Evolutionary conservation across 2,329 filamentous ascomycete genomes (phyloP), one percentile per base, ranked within the genome.

Genomic region (Ramichloridium luteum): DNA sequence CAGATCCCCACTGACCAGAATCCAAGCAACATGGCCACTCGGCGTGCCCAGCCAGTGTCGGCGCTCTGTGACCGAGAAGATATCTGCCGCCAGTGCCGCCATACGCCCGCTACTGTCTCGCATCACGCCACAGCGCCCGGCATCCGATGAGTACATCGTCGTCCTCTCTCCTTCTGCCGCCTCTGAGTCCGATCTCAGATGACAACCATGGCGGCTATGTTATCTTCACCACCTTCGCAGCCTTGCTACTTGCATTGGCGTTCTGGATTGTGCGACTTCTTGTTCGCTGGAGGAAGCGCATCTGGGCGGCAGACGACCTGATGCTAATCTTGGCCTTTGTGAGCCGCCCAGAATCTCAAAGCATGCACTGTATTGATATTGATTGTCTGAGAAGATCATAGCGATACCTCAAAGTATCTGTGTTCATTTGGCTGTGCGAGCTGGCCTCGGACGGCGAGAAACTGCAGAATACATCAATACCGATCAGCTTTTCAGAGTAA

Each of bases 141-240:
- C n/a, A n/a, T n/a, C n/a, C n/a, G n/a, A n/a, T n/a, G n/a, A n/a
- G n/a, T n/a, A n/a, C n/a, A n/a, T n/a, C n/a, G n/a, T n/a, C n/a
- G n/a, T n/a, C n/a, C n/a, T n/a, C n/a, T n/a, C n/a, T n/a, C n/a
- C n/a, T n/a, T n/a, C n/a, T n/a, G n/a, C n/a, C 5, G 25, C 30
- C 28, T 8, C 28, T 30, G 28, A 10, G 11, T 30, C 15, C 11
- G 5, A 9, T 30, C 17, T 10, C 28, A 8, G 20, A 23, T 8
- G 20, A n/a, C 20, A n/a, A 23, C n/a, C 20, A 23, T 23, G 20
- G 20, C 8, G 20, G 20, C n/a, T 23, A 23, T 23, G n/a, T 23
- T n/a, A n/a, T 23, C n/a, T 23, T 23, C n/a, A n/a, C 20, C 8
- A 23, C 20, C n/a, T 23, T 23, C n/a, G 20, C 20, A n/a, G 8